Base-by-base conservation (phyloP, 179 eudicot genomes). In the Beta lomatogona region DNA sequence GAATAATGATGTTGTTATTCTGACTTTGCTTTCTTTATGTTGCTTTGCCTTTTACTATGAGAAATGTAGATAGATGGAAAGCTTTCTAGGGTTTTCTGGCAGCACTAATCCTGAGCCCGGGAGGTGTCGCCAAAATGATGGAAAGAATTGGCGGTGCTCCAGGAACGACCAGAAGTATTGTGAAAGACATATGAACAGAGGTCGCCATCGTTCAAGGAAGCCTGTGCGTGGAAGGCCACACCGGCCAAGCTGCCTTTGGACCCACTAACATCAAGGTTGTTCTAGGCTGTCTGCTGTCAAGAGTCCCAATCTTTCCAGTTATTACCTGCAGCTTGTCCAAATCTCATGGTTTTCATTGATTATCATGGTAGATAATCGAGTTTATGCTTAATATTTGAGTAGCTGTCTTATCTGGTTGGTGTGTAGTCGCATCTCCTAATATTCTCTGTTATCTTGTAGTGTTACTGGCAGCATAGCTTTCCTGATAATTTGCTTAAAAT, bases 161-260 rank as follows among this genome's bases (percentile, higher is more conserved):
- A 87, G 92, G 77, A 98, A 96, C 48, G 99, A 95, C 70, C 95
- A 94, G 76, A 95, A 95, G 82, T 95, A 95, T 80, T 95, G 99
- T 80, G 99, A 95, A 85, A 91, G 96, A 83, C 98, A 95, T 84
- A 89, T 95, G 60, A 95, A 95, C 89, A 81, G 99, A 74, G 98
- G 99, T 87, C 99, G 99, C 85, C 99, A 95, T 87, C 99, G 99
- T 95, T 95, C 99, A 95, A 95, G 99, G 94, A 95, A 95, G 99
- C 99, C 97, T 94, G 99, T 95, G 99, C 28, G 28, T 25, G 28
- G 99, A 93, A 94, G 93, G 90, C 86, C 97, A 88, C 64, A 80
- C 85, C 78, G 97, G 94, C 94, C 92, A 89, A 87, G 87, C 95
- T 83, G 89, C 87, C 88, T 77, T 93, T 71, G 92, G 91, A 83